These are phyloP conservation scores for Epichloe festucae DNA, from an alignment of 2,329 filamentous ascomycete species.

Conservation along the genomic window DNA sequence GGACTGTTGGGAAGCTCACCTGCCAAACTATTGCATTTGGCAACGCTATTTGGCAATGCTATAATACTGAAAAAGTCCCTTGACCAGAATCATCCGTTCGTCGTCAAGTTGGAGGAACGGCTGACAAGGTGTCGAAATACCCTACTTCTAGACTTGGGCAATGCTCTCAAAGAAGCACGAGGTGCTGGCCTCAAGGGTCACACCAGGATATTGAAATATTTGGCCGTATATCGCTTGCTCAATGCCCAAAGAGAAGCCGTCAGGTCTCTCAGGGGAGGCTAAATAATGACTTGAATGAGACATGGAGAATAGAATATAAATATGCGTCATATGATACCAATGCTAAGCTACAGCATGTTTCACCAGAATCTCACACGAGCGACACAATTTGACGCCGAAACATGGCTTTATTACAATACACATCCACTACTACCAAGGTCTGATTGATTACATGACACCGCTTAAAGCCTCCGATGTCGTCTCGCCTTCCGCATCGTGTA, in stretches of 20 bases:
- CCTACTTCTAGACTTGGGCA: constrained; percentile 40
- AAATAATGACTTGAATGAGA: constrained; percentile 8
- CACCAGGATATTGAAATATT: constrained; percentile 34
- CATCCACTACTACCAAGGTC: background rate
- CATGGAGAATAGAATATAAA: background rate
- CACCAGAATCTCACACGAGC: background rate
- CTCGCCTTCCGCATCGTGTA: constrained; percentile 47
- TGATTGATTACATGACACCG: constrained; percentile 35
- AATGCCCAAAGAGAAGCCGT: constrained; percentile 40
- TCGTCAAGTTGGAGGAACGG: constrained; percentile 39
- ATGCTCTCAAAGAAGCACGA: constrained; percentile 32
- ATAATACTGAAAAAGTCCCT: constrained; percentile 29
- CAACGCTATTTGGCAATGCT: constrained; percentile 31
- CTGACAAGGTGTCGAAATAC: constrained; percentile 42
- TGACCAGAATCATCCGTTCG: constrained; percentile 34
- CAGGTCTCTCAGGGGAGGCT: constrained; percentile 30
- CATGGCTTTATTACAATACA: constrained; percentile 28
- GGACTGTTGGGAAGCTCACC: constrained; percentile 33
- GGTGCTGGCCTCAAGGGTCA: constrained; percentile 31
- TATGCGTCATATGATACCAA: constrained; percentile 17
- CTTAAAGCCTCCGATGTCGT: constrained; percentile 40
- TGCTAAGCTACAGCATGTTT: constrained; percentile 5
- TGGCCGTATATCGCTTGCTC: constrained; percentile 39
- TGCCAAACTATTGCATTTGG: constrained; percentile 31
- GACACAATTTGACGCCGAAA: constrained; percentile 12